Percentiles rank a stretch among this genome's conserved stretches.
phyloP scores from a whole-genome alignment of 2,329 filamentous ascomycete genomes.

The Eutypella sp. region DNA sequence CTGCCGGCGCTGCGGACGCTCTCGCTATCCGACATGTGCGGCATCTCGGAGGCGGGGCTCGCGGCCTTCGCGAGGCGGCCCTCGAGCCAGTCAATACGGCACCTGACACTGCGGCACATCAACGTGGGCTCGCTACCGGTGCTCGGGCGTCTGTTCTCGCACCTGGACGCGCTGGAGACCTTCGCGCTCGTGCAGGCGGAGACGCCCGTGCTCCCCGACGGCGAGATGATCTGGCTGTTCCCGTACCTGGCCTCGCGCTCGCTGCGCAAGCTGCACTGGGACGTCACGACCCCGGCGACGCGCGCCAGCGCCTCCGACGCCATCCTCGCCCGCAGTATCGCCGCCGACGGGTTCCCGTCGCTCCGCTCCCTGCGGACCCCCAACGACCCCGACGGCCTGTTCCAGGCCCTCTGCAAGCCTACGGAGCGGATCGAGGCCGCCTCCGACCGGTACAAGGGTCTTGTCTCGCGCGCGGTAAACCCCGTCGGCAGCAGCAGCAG shows the following conservation, averaged over 20 bases:
- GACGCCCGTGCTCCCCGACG: constrained; percentile 50
- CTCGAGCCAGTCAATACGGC: constrained; percentile 39
- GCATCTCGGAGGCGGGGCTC: constrained; percentile 52
- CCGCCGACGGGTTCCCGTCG: constrained; percentile 55
- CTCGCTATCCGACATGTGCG: constrained; percentile 50
- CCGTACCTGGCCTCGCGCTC: constrained; percentile 56
- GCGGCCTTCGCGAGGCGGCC: constrained; percentile 50
- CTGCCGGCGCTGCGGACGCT: constrained; percentile 52
- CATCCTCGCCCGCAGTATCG: constrained; percentile 60
- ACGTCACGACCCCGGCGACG: constrained; percentile 49
- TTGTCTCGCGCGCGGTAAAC: constrained; percentile 9
- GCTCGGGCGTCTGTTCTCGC: constrained; percentile 55
- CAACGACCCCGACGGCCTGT: constrained; percentile 62
- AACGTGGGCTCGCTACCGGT: constrained; percentile 51
- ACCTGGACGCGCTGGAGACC: constrained; percentile 42
- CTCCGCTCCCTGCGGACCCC: constrained; percentile 58
- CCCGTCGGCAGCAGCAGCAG: constrained; percentile 1
- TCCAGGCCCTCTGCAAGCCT: constrained; percentile 66
- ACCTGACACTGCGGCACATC: constrained; percentile 51
- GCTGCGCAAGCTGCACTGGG: constrained; percentile 57
- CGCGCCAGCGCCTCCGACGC: constrained; percentile 48
- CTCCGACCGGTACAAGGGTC: constrained; percentile 40
- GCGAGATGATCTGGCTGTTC: constrained; percentile 56
- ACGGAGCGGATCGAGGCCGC: constrained; percentile 48
- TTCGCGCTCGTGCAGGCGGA: constrained; percentile 52